Conservation (phyloP, 805 yeast species). For the Yamadazyma nakazawae region DNA sequence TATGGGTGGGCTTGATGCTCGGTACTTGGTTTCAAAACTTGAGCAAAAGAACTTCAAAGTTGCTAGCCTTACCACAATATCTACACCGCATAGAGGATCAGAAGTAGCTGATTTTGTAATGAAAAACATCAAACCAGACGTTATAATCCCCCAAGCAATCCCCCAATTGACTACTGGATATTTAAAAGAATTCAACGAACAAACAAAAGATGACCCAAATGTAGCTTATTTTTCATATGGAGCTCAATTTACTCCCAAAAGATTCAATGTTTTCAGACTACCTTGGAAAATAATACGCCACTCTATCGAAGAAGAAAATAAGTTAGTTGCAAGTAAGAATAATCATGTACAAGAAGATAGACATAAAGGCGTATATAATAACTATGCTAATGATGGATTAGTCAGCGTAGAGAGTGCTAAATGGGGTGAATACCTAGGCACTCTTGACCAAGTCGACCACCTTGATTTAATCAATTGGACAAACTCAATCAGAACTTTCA, state of each 20-base stretch:
- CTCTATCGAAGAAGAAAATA: conserved; percentile 9
- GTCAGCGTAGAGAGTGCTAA: conserved; percentile 73
- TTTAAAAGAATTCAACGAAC: conserved; percentile 52
- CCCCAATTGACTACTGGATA: conserved; percentile 61
- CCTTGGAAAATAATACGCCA: conserved; percentile 62
- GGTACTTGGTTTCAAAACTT: conserved; percentile 62
- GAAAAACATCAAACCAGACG: conserved; percentile 19
- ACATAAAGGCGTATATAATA: conserved; percentile 24
- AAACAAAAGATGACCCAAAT: conserved; percentile 50
- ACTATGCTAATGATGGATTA: conserved; percentile 74
- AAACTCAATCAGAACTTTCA: conserved; percentile 42
- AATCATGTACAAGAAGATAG: conserved; percentile 1
- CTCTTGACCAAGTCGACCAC: conserved; percentile 76
- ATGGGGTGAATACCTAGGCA: conserved; percentile 86
- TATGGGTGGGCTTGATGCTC: conserved; percentile 89
- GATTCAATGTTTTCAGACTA: conserved; percentile 57
- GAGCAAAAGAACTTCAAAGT: conserved; percentile 51
- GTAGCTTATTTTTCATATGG: conserved; percentile 85
- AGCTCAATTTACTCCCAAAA: conserved; percentile 61
- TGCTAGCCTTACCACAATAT: conserved; percentile 73
- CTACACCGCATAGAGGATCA: conserved; percentile 89
- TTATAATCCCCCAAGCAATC: conserved; percentile 38
- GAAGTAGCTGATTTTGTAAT: conserved; percentile 72
- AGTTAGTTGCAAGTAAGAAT: not conserved
- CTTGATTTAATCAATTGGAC: conserved; percentile 85